Evolutionary conservation across 192 early-diverging fungal species (phyloP).

Genomic region (Coemansia sp.): DNA sequence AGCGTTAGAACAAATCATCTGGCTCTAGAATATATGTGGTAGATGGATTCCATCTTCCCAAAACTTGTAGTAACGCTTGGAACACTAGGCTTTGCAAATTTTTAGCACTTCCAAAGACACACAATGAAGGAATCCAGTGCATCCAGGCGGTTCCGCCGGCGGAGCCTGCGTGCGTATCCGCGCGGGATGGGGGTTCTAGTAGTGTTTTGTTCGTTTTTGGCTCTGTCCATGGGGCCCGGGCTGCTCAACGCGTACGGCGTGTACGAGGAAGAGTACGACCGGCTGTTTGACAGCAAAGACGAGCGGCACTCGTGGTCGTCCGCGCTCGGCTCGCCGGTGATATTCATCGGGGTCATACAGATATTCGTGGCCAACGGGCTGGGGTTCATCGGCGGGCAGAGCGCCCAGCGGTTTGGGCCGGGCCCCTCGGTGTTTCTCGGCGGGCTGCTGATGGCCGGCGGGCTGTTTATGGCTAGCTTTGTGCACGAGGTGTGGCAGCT

Average conservation of each 20-base stretch:
- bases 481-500: constrained; percentile 61
- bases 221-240: constrained; percentile 38
- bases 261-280: constrained; percentile 47
- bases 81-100: too few relatives aligned
- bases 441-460: constrained; percentile 49
- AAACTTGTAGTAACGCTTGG: too few relatives aligned
- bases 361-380: constrained; percentile 46
- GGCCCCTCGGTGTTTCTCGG: constrained; percentile 44
- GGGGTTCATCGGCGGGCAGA: constrained; percentile 31
- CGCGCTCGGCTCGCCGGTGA: constrained; percentile 36
- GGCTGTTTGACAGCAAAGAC: constrained; percentile 42
- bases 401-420: constrained; percentile 38
- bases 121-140: background rate
- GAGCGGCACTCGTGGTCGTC: constrained; percentile 8
- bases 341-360: constrained; percentile 43
- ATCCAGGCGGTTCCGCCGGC: constrained; percentile 30
- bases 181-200: constrained; percentile 43
- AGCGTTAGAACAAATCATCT: too few relatives aligned
- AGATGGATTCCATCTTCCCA: too few relatives aligned
- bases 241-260: constrained; percentile 47
- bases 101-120: too few relatives aligned
- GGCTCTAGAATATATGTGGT: too few relatives aligned
- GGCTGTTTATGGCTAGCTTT: constrained; percentile 59
- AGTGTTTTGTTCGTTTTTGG: constrained; percentile 42
- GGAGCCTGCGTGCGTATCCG: constrained; percentile 28